Percentiles rank a stretch among this genome's conserved stretches.
These are phyloP conservation scores for Penicillium hesseltinei DNA, from an alignment of 2,329 filamentous ascomycete species.

Conservation along the genomic window DNA sequence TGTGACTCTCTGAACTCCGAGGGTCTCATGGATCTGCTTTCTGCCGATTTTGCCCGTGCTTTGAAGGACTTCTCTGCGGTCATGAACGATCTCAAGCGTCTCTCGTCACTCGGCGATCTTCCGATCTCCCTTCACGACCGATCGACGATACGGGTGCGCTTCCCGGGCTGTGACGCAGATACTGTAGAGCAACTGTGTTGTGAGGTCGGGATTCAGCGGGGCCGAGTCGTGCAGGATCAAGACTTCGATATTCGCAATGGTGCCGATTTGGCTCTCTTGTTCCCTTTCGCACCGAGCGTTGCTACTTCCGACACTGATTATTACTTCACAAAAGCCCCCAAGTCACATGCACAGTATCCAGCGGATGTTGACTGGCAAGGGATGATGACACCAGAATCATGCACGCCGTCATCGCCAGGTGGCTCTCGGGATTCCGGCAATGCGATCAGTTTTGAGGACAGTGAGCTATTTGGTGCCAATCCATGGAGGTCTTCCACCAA, in stretches of 20 bases:
- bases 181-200: constrained; percentile 81
- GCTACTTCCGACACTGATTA: constrained; percentile 43
- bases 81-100: constrained; percentile 74
- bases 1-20: constrained; percentile 71
- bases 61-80: constrained; percentile 78
- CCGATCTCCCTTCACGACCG: constrained; percentile 71
- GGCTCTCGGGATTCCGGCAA: constrained; percentile 27
- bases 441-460: constrained; percentile 41
- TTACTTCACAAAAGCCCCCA: constrained; percentile 44
- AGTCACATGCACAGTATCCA: constrained; percentile 29
- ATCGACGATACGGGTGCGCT: constrained; percentile 73
- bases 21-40: constrained; percentile 79
- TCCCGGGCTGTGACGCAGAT: constrained; percentile 82
- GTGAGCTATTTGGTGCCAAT: constrained; percentile 49
- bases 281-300: constrained; percentile 75
- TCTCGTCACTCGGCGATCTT: constrained; percentile 77
- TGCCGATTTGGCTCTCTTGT: constrained; percentile 72
- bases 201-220: constrained; percentile 80
- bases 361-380: constrained; percentile 56
- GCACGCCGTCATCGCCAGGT: constrained; percentile 24
- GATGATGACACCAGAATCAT: constrained; percentile 52
- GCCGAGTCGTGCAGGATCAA: constrained; percentile 73
- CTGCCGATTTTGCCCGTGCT: constrained; percentile 81
- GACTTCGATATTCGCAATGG: constrained; percentile 69
- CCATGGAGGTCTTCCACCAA: constrained; percentile 56